Evolutionary conservation across 192 early-diverging fungal genomes (phyloP).

Genomic region (Podila horticola): DNA sequence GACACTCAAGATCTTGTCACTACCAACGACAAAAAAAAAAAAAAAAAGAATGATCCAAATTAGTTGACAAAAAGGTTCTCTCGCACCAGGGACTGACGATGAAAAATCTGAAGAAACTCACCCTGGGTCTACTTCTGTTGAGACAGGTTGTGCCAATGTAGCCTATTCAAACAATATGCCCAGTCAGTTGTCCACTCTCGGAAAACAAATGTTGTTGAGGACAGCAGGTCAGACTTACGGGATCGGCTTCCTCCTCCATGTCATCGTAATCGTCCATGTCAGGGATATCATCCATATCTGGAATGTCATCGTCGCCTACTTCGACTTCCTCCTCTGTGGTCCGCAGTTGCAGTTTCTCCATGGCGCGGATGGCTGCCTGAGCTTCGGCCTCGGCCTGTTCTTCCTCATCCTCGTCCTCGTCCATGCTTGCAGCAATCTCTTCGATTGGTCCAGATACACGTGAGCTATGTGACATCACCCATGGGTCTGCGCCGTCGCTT

Average conservation of each 20-base stretch:
- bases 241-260: slow-evolving; percentile 83
- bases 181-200: neutral
- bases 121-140: slow-evolving; percentile 31
- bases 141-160: slow-evolving; percentile 29
- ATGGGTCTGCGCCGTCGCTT: slow-evolving; percentile 76
- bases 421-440: slow-evolving; percentile 47
- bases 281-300: slow-evolving; percentile 91
- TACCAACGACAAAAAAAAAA: slow-evolving; percentile 9
- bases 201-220: too few species aligned
- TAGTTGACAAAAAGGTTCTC: neutral
- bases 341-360: slow-evolving; percentile 51
- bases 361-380: slow-evolving; percentile 38
- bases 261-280: slow-evolving; percentile 83
- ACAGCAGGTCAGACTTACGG: slow-evolving; percentile 52
- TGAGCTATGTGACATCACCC: slow-evolving; percentile 88
- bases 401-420: slow-evolving; percentile 71
- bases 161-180: slow-evolving; percentile 30
- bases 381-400: slow-evolving; percentile 71
- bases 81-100: neutral
- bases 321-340: slow-evolving; percentile 40
- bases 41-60: neutral
- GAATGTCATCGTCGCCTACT: slow-evolving; percentile 78
- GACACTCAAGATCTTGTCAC: slow-evolving; percentile 86
- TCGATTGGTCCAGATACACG: slow-evolving; percentile 57
- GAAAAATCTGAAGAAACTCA: slow-evolving; percentile 7